A percentile compares a stretch with the other conserved stretches of the same genome.
phyloP scores from a whole-genome alignment of 768 basidiomycete species.

The Gyrodon lividus region DNA sequence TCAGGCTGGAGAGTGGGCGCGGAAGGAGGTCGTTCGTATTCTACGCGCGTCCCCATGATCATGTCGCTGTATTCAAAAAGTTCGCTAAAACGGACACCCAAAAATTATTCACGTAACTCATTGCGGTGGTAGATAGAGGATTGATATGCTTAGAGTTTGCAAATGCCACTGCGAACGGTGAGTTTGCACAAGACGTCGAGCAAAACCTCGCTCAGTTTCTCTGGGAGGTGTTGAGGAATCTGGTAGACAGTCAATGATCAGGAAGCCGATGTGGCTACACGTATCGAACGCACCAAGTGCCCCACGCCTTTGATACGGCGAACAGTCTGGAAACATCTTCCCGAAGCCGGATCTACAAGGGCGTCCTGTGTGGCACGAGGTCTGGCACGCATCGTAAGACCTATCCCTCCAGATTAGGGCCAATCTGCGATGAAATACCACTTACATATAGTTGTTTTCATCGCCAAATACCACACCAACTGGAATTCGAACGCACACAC shows the following conservation, averaged over 20 bases:
- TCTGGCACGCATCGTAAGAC: slow-evolving; percentile 12
- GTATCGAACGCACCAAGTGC: slow-evolving; percentile 29
- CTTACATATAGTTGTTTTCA: slow-evolving; percentile 54
- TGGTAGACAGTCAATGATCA: not conserved
- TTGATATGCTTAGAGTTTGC: too few relatives aligned
- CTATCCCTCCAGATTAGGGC: not conserved
- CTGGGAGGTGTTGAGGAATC: slow-evolving; percentile 30
- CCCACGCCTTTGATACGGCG: slow-evolving; percentile 27
- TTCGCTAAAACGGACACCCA: too few relatives aligned
- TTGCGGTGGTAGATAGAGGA: too few relatives aligned
- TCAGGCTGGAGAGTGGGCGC: slow-evolving; percentile 55
- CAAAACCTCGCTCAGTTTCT: slow-evolving; percentile 23
- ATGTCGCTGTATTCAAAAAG: too few relatives aligned
- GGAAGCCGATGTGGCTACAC: not conserved
- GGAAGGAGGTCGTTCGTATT: slow-evolving; percentile 24
- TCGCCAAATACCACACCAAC: slow-evolving; percentile 55
- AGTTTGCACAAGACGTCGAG: slow-evolving; percentile 22
- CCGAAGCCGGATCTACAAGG: slow-evolving; percentile 25
- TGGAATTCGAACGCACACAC: slow-evolving; percentile 39
- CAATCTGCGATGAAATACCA: not conserved
- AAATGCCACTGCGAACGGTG: not conserved
- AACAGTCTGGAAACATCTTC: slow-evolving; percentile 24
- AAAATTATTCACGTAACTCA: too few relatives aligned
- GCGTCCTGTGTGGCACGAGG: slow-evolving; percentile 33
- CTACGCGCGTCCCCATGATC: not conserved